These are phyloP conservation scores for Petrea volubilis DNA, from an alignment of 257 asterid species.

Conservation along the genomic window DNA sequence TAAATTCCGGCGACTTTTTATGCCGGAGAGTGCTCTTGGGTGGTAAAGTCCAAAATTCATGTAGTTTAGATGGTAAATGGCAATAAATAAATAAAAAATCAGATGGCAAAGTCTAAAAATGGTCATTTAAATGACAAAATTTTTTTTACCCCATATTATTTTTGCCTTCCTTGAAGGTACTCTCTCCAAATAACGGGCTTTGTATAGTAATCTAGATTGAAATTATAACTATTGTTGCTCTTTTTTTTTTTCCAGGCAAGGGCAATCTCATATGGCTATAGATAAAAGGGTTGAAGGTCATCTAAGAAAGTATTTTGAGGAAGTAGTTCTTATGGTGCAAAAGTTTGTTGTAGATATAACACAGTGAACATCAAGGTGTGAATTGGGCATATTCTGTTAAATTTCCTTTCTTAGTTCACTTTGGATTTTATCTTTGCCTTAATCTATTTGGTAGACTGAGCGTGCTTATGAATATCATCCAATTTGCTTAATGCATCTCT, in stretches of 20 bases:
- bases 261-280: constrained; percentile 81
- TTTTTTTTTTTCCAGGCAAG: constrained; percentile 80
- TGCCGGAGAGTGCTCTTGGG: too few relatives aligned
- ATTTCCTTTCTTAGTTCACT: not conserved
- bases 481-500: not conserved
- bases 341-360: constrained; percentile 81
- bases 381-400: constrained; percentile 5
- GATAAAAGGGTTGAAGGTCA: constrained; percentile 97
- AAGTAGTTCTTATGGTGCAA: constrained; percentile 96
- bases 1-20: too few relatives aligned
- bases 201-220: constrained; percentile 1
- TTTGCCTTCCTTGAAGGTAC: too few relatives aligned
- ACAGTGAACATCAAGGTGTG: constrained; percentile 64
- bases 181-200: too few relatives aligned
- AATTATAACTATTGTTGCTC: constrained; percentile 15
- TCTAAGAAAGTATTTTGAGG: constrained; percentile 86
- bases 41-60: too few relatives aligned
- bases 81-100: too few relatives aligned
- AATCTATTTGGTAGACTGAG: not conserved
- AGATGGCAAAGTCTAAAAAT: too few relatives aligned
- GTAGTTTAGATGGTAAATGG: too few relatives aligned
- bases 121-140: too few relatives aligned
- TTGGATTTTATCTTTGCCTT: constrained; percentile 6
- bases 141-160: too few relatives aligned
- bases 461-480: constrained; percentile 9